Conservation (phyloP, 306 rosid species). For the Vigna mungo region DNA sequence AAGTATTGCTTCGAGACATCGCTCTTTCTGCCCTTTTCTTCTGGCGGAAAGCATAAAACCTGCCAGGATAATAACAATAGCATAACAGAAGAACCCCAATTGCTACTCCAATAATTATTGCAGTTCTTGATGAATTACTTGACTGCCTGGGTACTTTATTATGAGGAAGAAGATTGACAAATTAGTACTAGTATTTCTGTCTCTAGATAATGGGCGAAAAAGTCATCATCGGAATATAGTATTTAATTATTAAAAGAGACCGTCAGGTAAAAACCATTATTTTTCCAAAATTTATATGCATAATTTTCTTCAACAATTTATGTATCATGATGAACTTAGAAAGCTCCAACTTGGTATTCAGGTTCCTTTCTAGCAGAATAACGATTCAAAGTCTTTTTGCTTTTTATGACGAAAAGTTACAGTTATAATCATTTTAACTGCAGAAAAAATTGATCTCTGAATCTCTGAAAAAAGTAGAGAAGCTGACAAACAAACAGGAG, state of each 20-base stretch:
- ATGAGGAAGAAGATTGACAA: slow-evolving; percentile 5
- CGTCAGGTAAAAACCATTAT: too few species aligned
- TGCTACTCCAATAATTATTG: slow-evolving; percentile 54
- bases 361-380: too few species aligned
- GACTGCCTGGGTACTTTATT: slow-evolving; percentile 17
- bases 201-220: not conserved
- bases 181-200: not conserved
- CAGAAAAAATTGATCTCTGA: not conserved
- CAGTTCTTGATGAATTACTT: slow-evolving; percentile 34
- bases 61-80: slow-evolving; percentile 51
- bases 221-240: too few species aligned
- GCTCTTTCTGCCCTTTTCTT: slow-evolving; percentile 56
- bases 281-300: too few species aligned
- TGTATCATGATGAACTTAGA: slow-evolving; percentile 3
- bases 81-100: slow-evolving; percentile 57
- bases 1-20: slow-evolving; percentile 50
- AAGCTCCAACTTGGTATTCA: slow-evolving; percentile 4
- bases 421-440: slow-evolving; percentile 28
- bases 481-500: slow-evolving; percentile 20
- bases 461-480: not conserved
- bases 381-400: too few species aligned
- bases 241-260: too few species aligned
- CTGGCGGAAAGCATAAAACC: slow-evolving; percentile 60
- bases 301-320: too few species aligned
- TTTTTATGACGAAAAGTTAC: not conserved